Evolutionary conservation across 371 early-diverging fungal species (phyloP).

Genomic region (Mucor indicus): DNA sequence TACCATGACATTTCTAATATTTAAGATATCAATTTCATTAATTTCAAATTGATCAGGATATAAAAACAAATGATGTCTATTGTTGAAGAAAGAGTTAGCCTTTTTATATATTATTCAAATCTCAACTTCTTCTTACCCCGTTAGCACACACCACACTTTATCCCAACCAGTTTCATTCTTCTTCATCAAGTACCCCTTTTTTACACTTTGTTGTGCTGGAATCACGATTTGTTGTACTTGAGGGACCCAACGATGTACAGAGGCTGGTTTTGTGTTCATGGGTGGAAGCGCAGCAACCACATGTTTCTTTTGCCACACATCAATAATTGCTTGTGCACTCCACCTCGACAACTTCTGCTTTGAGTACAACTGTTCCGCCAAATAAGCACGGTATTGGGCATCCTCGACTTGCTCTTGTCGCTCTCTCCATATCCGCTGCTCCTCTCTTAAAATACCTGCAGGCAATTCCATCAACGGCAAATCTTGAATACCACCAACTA

Average conservation of each 20-base stretch:
- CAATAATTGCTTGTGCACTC: constrained; percentile 33
- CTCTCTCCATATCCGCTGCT: constrained; percentile 6
- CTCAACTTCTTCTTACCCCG: constrained; percentile 17
- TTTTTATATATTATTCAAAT: no score
- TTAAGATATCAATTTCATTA: constrained; percentile 19
- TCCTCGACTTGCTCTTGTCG: constrained; percentile 5
- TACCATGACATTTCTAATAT: constrained; percentile 21
- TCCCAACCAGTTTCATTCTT: constrained; percentile 17
- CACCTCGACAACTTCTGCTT: not conserved
- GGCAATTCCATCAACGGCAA: not conserved
- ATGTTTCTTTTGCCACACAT: constrained; percentile 27
- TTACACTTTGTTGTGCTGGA: not conserved
- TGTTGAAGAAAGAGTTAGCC: no score
- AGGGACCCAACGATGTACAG: constrained; percentile 14
- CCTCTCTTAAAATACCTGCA: not conserved
- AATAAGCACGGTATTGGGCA: constrained; percentile 4
- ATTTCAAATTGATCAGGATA: constrained; percentile 24
- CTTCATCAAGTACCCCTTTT: constrained; percentile 15
- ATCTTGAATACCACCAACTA: constrained; percentile 48
- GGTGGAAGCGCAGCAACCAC: not conserved
- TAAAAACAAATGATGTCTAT: constrained; percentile 22
- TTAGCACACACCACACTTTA: constrained; percentile 21
- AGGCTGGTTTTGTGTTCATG: not conserved
- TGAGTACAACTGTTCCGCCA: constrained; percentile 10
- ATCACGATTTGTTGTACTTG: constrained; percentile 14